Conservation (phyloP, 768 basidiomycete species). For the Thelephora ganbajun region DNA sequence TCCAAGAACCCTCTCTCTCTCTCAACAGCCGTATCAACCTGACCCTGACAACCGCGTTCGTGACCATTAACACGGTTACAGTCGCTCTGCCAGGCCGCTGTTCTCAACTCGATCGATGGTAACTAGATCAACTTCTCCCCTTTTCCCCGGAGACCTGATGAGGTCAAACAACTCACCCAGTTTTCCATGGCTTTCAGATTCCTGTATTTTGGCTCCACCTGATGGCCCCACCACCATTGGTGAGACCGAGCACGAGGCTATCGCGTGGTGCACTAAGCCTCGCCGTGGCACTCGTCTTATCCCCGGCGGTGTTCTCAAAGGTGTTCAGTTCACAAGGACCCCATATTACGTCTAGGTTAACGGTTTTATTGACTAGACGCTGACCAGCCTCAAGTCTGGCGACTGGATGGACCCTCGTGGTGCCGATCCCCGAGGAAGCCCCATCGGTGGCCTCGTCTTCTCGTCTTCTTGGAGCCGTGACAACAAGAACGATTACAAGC, state of each 20-base stretch:
- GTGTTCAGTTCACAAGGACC: conserved; percentile 50
- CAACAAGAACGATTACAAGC: conserved; percentile 16
- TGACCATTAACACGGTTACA: conserved; percentile 16
- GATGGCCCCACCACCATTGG: conserved; percentile 42
- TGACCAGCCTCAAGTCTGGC: conserved; percentile 30
- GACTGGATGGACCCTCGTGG: conserved; percentile 53
- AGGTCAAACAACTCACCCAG: too few relatives aligned
- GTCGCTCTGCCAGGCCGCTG: conserved; percentile 16
- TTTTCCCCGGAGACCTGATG: conserved; percentile 1
- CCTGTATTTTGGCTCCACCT: conserved; percentile 52
- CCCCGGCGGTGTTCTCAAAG: conserved; percentile 46
- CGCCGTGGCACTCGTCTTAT: conserved; percentile 63
- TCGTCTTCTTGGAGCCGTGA: conserved; percentile 11
- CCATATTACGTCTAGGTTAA: conserved; percentile 45
- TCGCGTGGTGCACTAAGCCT: conserved; percentile 64
- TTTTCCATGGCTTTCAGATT: conserved; percentile 28
- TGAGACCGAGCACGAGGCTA: conserved; percentile 53
- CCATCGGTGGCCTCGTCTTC: conserved; percentile 16
- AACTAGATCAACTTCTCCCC: not conserved
- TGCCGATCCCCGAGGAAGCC: conserved; percentile 15
- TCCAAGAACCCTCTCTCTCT: too few relatives aligned
- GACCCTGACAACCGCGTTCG: conserved; percentile 13
- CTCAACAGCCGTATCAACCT: conserved; percentile 14
- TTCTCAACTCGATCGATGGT: not conserved
- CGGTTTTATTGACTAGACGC: conserved; percentile 50